These are phyloP conservation scores for Colletotrichum lentis DNA, from an alignment of 2,329 filamentous ascomycete genomes.

Conservation along the genomic window DNA sequence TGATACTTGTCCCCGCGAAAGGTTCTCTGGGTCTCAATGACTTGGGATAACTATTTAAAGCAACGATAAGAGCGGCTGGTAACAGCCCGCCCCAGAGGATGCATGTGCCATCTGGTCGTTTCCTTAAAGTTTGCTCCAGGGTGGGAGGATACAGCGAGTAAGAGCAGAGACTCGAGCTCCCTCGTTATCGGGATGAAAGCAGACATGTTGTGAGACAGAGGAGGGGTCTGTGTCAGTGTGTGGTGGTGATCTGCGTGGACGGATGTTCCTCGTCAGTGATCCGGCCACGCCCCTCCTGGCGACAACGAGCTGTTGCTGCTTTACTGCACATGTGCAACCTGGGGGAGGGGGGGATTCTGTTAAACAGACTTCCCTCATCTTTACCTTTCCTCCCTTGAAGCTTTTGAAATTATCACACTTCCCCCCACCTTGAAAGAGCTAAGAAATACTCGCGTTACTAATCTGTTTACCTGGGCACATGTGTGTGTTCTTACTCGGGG, in stretches of 20 bases:
- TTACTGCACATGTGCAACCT: too few species aligned
- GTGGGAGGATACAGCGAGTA: not conserved
- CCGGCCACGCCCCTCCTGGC: too few species aligned
- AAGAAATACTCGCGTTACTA: too few species aligned
- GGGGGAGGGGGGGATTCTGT: too few species aligned
- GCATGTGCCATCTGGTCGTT: conserved; percentile 35
- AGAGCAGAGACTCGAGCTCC: not conserved
- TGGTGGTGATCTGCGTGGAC: not conserved
- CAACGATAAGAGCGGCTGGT: not conserved
- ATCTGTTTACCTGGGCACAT: too few species aligned
- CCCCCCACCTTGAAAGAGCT: too few species aligned
- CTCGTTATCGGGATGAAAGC: conserved; percentile 28
- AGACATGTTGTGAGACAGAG: conserved; percentile 11
- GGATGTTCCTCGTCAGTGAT: too few species aligned
- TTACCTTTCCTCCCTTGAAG: too few species aligned
- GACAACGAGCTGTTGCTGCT: too few species aligned
- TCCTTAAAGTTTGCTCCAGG: conserved; percentile 1
- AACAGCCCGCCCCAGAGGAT: conserved; percentile 6
- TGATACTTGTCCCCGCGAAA: not conserved
- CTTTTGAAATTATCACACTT: too few species aligned
- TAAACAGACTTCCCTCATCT: too few species aligned
- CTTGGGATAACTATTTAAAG: conserved; percentile 24
- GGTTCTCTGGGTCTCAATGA: not conserved
- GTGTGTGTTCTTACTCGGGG: not conserved
- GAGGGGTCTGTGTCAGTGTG: not conserved